These are phyloP conservation scores for Fusarium virguliforme DNA, from an alignment of 2,329 filamentous ascomycete genomes.

Conservation along the genomic window DNA sequence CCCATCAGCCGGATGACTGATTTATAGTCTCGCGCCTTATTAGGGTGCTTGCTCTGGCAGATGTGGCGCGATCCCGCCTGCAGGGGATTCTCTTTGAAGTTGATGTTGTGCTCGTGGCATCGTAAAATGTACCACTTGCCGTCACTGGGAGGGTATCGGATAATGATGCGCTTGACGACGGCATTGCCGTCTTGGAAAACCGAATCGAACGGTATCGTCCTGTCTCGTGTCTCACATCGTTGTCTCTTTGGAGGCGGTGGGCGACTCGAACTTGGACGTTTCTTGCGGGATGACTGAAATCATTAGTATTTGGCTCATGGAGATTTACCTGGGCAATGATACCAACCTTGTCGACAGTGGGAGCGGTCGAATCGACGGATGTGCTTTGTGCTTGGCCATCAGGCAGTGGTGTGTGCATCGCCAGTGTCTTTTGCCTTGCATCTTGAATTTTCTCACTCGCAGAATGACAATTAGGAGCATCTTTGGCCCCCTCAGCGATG, in stretches of 20 bases:
- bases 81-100: conserved; percentile 34
- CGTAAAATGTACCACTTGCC: conserved; percentile 38
- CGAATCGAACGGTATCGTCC: conserved; percentile 36
- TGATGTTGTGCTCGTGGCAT: conserved; percentile 31
- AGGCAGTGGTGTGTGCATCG: background rate
- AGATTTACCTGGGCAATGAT: too few species aligned
- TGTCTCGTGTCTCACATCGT: background rate
- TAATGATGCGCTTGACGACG: conserved; percentile 35
- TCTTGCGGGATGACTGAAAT: background rate
- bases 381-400: background rate
- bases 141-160: conserved; percentile 19
- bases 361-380: background rate
- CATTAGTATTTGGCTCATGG: background rate
- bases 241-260: background rate
- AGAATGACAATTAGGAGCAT: background rate
- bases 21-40: background rate
- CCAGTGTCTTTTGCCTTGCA: background rate
- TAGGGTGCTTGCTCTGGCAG: conserved; percentile 19
- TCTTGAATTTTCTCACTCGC: background rate
- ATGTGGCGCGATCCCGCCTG: conserved; percentile 27
- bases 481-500: background rate
- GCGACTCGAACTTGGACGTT: background rate
- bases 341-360: background rate
- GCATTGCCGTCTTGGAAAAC: conserved; percentile 40
- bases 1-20: conserved; percentile 31